These are phyloP conservation scores for Trichoderma virens DNA, from an alignment of 495 filamentous ascomycete genomes.

Conservation along the genomic window DNA sequence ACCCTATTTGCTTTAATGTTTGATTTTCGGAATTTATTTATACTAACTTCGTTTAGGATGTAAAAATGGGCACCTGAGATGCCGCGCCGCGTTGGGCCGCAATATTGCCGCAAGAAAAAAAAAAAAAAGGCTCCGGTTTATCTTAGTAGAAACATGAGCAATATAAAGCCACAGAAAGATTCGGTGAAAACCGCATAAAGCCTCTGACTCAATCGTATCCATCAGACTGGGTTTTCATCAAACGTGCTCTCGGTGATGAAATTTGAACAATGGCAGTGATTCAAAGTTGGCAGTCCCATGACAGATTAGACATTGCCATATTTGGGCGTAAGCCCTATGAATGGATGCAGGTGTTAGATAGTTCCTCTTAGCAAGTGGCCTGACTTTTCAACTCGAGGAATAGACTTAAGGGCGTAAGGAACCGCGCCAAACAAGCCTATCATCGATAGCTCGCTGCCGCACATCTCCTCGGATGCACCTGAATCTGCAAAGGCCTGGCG, in stretches of 20 bases:
- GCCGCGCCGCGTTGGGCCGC: not conserved
- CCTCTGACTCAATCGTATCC: not conserved
- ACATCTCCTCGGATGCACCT: not conserved
- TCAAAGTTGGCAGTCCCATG: too few relatives aligned
- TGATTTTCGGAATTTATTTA: not conserved
- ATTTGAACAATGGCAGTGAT: too few relatives aligned
- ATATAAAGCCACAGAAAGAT: not conserved
- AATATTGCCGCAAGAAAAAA: not conserved
- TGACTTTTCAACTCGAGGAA: not conserved
- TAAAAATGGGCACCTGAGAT: not conserved
- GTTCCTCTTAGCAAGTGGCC: not conserved
- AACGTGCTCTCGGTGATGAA: not conserved
- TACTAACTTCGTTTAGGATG: not conserved
- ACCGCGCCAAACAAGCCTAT: not conserved
- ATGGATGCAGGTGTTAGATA: too few relatives aligned
- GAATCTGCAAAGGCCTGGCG: too few relatives aligned
- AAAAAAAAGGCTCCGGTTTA: not conserved
- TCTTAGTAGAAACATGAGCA: not conserved
- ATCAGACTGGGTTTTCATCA: not conserved
- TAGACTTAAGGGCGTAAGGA: not conserved
- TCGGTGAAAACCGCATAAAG: not conserved
- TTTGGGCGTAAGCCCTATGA: too few relatives aligned
- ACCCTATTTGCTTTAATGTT: not conserved
- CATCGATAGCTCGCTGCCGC: not conserved
- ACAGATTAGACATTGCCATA: too few relatives aligned